These are phyloP conservation scores for Lichtheimia ramosa DNA, from an alignment of 371 early-diverging fungal genomes.

Conservation along the genomic window DNA sequence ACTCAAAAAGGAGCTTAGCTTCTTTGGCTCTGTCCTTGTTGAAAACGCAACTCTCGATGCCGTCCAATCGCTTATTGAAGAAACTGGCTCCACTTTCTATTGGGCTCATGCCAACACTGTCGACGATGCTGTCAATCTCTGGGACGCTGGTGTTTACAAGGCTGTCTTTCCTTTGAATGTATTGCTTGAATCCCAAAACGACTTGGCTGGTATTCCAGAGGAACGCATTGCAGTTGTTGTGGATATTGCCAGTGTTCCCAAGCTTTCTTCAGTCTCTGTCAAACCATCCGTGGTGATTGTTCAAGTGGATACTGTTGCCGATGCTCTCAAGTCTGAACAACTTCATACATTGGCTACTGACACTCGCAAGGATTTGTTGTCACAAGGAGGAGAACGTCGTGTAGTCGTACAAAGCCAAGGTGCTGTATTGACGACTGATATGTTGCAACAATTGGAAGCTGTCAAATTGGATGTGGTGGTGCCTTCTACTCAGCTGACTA, in stretches of 20 bases:
- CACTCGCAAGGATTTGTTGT: constrained; percentile 23
- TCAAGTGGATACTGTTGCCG: background rate
- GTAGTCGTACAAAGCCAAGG: constrained; percentile 32
- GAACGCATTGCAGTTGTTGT: constrained; percentile 45
- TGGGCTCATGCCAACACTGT: constrained; percentile 51
- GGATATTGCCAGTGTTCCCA: background rate
- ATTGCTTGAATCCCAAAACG: constrained; percentile 21
- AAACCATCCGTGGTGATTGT: constrained; percentile 4
- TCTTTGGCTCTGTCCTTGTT: constrained; percentile 32
- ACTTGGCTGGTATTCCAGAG: constrained; percentile 33
- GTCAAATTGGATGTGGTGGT: constrained; percentile 44
- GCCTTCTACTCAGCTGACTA: constrained; percentile 33
- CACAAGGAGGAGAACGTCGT: constrained; percentile 44
- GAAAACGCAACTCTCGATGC: constrained; percentile 38
- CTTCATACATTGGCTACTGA: constrained; percentile 24
- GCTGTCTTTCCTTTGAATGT: constrained; percentile 48
- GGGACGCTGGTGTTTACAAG: constrained; percentile 65
- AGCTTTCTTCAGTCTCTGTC: background rate
- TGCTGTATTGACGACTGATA: constrained; percentile 29
- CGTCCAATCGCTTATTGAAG: constrained; percentile 35
- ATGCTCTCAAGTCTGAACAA: constrained; percentile 7
- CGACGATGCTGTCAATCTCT: constrained; percentile 54
- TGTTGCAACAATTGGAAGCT: constrained; percentile 34
- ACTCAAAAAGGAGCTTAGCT: constrained; percentile 28
- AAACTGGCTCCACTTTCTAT: constrained; percentile 49